A percentile compares a stretch with the other conserved stretches of the same genome.
Evolutionary conservation across 129 eudicot species (phyloP).

Genomic region (Tagetes erecta): DNA sequence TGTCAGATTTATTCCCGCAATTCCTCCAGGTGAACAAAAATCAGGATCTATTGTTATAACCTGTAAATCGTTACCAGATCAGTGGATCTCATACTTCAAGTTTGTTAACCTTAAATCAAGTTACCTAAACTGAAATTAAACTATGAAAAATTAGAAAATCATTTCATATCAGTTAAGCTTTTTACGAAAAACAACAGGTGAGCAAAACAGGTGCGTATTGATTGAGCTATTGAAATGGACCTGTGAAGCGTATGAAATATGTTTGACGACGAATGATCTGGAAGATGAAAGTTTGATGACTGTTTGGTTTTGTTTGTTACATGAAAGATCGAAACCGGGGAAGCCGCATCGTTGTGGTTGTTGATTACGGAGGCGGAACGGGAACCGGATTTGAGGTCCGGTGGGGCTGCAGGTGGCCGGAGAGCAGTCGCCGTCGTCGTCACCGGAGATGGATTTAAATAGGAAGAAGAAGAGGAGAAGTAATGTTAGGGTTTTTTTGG

Average conservation of each 20-base stretch:
- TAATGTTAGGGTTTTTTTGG: neutral
- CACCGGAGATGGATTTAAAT: constrained; percentile 24
- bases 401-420: constrained; percentile 39
- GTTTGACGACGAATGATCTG: constrained; percentile 42
- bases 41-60: constrained; percentile 22
- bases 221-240: neutral
- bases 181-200: neutral
- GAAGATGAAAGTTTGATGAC: constrained; percentile 40
- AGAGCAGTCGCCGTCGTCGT: constrained; percentile 24
- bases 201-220: neutral
- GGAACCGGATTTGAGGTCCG: constrained; percentile 67
- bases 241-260: constrained; percentile 47
- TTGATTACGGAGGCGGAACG: constrained; percentile 52
- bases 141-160: neutral
- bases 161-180: neutral
- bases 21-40: constrained; percentile 28
- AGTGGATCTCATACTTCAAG: constrained; percentile 3
- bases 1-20: constrained; percentile 5
- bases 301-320: constrained; percentile 50
- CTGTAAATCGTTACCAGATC: constrained; percentile 29
- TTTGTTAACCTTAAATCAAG: neutral
- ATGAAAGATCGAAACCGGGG: constrained; percentile 60
- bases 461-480: constrained; percentile 20
- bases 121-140: neutral
- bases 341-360: constrained; percentile 60